Evolutionary conservation across 2,329 filamentous ascomycete genomes (phyloP).

Genomic region (Hypoxylon sp.): DNA sequence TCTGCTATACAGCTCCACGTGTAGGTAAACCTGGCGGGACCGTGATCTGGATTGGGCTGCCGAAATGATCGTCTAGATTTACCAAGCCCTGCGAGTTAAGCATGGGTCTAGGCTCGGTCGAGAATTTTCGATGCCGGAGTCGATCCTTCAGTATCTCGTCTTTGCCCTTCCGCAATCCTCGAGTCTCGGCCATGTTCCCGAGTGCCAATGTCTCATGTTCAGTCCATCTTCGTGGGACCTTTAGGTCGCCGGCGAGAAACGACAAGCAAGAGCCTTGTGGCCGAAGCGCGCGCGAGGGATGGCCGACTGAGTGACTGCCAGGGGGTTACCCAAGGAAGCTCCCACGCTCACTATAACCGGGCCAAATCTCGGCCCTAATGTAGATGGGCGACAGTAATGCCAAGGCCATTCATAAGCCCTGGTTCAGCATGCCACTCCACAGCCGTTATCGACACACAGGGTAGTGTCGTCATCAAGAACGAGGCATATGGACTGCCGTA

Average conservation of each 20-base stretch:
- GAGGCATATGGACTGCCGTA: slow-evolving; percentile 6
- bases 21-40: slow-evolving; percentile 1
- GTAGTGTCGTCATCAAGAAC: slow-evolving; percentile 30
- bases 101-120: slow-evolving; percentile 14
- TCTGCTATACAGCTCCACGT: slow-evolving; percentile 11
- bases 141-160: slow-evolving; percentile 2
- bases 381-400: slow-evolving; percentile 25
- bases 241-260: slow-evolving; percentile 9
- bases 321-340: slow-evolving; percentile 17
- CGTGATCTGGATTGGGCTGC: slow-evolving; percentile 20
- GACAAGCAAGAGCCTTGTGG: slow-evolving; percentile 18
- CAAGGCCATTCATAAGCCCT: slow-evolving; percentile 26
- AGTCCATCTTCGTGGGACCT: neutral
- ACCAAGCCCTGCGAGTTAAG: slow-evolving; percentile 9
- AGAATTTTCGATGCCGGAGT: slow-evolving; percentile 5
- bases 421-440: slow-evolving; percentile 25
- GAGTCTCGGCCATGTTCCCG: neutral
- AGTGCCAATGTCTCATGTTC: neutral
- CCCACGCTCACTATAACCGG: slow-evolving; percentile 35
- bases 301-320: slow-evolving; percentile 1
- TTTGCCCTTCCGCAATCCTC: neutral
- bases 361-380: slow-evolving; percentile 37
- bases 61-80: slow-evolving; percentile 21
- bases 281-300: slow-evolving; percentile 11
- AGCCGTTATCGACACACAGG: slow-evolving; percentile 16